phyloP scores from a whole-genome alignment of 1,284 basidiomycete species.

The Chalciporus sp. region DNA sequence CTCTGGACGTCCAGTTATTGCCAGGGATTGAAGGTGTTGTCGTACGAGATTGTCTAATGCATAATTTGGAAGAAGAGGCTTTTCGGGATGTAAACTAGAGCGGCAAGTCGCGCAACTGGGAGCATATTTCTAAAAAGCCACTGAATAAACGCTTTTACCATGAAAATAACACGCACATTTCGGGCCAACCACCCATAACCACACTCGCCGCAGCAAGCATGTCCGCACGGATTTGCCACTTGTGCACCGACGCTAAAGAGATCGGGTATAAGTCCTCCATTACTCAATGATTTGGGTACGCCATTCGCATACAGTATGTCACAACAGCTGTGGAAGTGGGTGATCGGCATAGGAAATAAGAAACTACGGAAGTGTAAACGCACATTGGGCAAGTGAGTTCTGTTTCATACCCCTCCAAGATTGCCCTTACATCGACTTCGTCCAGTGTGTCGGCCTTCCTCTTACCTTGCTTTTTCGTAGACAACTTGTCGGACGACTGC shows the following conservation, averaged over 20 bases:
- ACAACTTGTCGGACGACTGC: not conserved
- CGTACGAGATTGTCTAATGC: conserved; percentile 52
- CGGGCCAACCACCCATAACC: conserved; percentile 49
- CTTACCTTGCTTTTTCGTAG: conserved; percentile 28
- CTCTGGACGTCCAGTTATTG: conserved; percentile 40
- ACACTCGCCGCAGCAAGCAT: conserved; percentile 57
- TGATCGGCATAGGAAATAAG: conserved; percentile 2
- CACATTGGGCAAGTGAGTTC: conserved; percentile 62
- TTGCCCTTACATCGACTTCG: conserved; percentile 11
- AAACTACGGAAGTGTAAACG: conserved; percentile 21
- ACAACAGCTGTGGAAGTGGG: conserved; percentile 45
- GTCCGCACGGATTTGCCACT: conserved; percentile 57
- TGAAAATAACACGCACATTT: conserved; percentile 36
- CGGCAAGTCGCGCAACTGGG: conserved; percentile 54
- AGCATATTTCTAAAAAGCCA: conserved; percentile 33
- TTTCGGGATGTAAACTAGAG: conserved; percentile 34
- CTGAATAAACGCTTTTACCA: not conserved
- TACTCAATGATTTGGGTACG: not conserved
- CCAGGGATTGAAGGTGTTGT: conserved; percentile 46
- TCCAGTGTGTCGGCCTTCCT: conserved; percentile 19
- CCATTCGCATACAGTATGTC: conserved; percentile 50
- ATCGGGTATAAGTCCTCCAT: conserved; percentile 3
- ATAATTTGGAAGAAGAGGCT: conserved; percentile 54
- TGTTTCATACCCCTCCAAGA: conserved; percentile 46
- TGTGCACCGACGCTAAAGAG: conserved; percentile 50